Conservation (phyloP, 352 stramenopile species). For the Pythium vanterpoolii region DNA sequence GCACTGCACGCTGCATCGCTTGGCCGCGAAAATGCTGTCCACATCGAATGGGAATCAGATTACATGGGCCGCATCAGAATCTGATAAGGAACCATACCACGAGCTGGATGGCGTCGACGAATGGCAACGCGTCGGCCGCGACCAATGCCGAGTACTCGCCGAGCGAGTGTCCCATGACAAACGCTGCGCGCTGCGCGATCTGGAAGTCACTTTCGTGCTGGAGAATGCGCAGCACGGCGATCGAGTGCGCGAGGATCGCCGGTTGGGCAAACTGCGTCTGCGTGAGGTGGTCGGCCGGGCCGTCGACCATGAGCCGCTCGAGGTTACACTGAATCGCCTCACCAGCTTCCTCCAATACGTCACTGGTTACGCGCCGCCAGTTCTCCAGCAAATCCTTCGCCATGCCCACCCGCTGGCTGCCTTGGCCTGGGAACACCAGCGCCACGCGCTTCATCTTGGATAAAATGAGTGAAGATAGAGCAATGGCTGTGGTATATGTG, state of each 20-base stretch:
- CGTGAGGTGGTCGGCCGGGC: conserved; percentile 57
- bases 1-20: conserved; percentile 67
- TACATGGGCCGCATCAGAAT: neutral
- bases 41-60: neutral
- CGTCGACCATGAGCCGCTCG: conserved; percentile 51
- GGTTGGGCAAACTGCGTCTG: conserved; percentile 74
- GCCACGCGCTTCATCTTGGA: conserved; percentile 25
- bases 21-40: conserved; percentile 55
- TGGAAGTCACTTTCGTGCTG: conserved; percentile 54
- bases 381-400: conserved; percentile 64
- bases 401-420: conserved; percentile 81
- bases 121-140: conserved; percentile 54
- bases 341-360: conserved; percentile 75
- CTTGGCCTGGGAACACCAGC: conserved; percentile 84
- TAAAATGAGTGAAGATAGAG: conserved; percentile 16
- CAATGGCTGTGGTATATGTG: conserved; percentile 16
- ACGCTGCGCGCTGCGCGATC: conserved; percentile 27
- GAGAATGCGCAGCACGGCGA: conserved; percentile 68
- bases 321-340: conserved; percentile 67
- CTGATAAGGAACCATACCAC: conserved; percentile 32
- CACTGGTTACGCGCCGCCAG: conserved; percentile 51
- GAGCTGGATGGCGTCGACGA: conserved; percentile 62
- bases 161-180: conserved; percentile 77
- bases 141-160: conserved; percentile 87
- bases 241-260: conserved; percentile 76